phyloP scores from a whole-genome alignment of 78 protist genomes.

The Dictyostelium citrinum region DNA sequence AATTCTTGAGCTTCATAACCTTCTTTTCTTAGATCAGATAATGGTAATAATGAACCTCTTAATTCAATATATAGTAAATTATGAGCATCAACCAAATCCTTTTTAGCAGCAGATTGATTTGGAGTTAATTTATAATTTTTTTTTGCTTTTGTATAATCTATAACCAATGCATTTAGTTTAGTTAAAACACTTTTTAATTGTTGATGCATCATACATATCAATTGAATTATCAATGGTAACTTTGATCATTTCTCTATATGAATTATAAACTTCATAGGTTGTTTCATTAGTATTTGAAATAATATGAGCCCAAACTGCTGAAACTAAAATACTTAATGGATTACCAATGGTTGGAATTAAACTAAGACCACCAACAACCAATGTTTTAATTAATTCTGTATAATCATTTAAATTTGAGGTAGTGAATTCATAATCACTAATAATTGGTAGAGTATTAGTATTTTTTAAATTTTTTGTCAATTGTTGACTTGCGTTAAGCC shows the following conservation, averaged over 20 bases:
- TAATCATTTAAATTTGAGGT: not conserved
- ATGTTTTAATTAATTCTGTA: not conserved
- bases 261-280: not conserved
- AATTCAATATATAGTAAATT: not conserved
- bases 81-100: not conserved
- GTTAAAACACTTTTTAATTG: not conserved
- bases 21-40: not conserved
- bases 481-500: not conserved
- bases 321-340: not conserved
- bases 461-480: not conserved
- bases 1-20: not conserved
- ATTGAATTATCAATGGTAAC: not conserved
- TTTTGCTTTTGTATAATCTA: too few species aligned
- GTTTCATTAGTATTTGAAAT: not conserved
- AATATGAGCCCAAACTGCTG: not conserved
- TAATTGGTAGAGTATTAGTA: not conserved
- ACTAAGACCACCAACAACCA: not conserved
- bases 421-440: not conserved
- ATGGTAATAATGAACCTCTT: not conserved
- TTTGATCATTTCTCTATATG: not conserved
- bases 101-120: not conserved
- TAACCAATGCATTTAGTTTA: not conserved
- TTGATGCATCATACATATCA: not conserved
- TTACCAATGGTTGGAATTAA: not conserved
- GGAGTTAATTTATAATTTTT: not conserved